Evolutionary conservation across 1,284 basidiomycete species (phyloP).

Genomic region (Acaromyces ingoldii): DNA sequence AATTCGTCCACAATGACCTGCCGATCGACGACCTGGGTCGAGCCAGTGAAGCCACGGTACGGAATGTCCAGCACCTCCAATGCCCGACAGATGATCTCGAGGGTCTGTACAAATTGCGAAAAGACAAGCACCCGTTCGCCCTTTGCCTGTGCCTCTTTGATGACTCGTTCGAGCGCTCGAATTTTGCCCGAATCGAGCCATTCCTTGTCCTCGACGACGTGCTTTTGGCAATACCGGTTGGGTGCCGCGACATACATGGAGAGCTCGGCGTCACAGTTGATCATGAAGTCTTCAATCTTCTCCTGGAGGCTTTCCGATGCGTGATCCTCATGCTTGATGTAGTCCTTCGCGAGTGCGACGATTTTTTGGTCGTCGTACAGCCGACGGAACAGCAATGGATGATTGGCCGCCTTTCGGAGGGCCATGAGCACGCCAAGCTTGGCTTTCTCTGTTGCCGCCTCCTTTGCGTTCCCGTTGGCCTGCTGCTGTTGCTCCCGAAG

Average conservation of each 20-base stretch:
- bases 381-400: conserved; percentile 89
- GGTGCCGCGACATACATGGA: not conserved
- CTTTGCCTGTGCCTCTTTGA: conserved; percentile 66
- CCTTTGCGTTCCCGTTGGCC: too few species aligned
- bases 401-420: conserved; percentile 86
- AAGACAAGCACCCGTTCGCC: conserved; percentile 85
- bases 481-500: conserved; percentile 54
- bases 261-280: conserved; percentile 50
- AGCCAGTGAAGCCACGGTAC: conserved; percentile 85
- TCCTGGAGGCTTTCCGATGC: conserved; percentile 43
- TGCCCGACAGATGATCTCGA: conserved; percentile 74
- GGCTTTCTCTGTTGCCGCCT: conserved; percentile 12
- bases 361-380: conserved; percentile 75
- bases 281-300: conserved; percentile 46
- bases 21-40: conserved; percentile 86
- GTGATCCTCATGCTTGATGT: conserved; percentile 78
- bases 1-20: conserved; percentile 94
- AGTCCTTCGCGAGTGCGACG: conserved; percentile 68
- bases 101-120: conserved; percentile 61
- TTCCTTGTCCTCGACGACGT: conserved; percentile 58
- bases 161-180: conserved; percentile 65
- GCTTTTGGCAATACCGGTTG: not conserved
- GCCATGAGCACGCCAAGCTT: conserved; percentile 73
- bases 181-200: conserved; percentile 90
- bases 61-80: conserved; percentile 71